A percentile compares a stretch with the other conserved stretches of the same genome.
Conservation (phyloP, 1,284 basidiomycete species). For the Serendipita sp. region DNA sequence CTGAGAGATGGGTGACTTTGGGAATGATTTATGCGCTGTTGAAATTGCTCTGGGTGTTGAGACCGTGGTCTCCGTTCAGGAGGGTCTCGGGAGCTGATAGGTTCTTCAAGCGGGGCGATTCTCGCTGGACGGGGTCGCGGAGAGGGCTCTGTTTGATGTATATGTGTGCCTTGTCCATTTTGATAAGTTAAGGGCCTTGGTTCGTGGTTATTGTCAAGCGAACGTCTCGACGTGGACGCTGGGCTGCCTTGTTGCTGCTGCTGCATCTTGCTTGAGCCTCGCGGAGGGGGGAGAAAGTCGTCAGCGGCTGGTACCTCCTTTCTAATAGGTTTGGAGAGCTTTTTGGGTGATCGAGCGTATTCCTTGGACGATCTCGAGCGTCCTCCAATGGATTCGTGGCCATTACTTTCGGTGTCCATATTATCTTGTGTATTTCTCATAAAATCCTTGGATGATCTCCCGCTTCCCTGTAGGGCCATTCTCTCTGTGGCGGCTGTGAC, state of each 20-base stretch:
- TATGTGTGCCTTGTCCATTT: not conserved
- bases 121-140: not conserved
- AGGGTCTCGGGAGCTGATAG: not conserved
- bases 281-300: not conserved
- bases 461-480: not conserved
- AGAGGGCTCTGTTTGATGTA: not conserved
- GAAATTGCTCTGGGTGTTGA: not conserved
- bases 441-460: not conserved
- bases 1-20: too few species aligned
- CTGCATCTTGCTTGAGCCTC: not conserved
- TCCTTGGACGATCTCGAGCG: conserved; percentile 3
- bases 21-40: not conserved
- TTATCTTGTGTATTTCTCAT: not conserved
- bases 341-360: not conserved
- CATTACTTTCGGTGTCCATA: not conserved
- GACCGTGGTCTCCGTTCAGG: conserved; percentile 1
- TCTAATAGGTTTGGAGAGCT: not conserved
- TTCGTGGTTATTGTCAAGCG: not conserved
- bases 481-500: not conserved
- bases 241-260: not conserved
- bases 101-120: conserved; percentile 4
- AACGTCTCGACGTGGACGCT: not conserved
- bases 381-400: not conserved
- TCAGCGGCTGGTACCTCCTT: not conserved
- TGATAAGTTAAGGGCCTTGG: not conserved